Evolutionary conservation across 306 rosid genomes (phyloP), one percentile per base, ranked within the genome.

Genomic region (Alnus rubra): DNA sequence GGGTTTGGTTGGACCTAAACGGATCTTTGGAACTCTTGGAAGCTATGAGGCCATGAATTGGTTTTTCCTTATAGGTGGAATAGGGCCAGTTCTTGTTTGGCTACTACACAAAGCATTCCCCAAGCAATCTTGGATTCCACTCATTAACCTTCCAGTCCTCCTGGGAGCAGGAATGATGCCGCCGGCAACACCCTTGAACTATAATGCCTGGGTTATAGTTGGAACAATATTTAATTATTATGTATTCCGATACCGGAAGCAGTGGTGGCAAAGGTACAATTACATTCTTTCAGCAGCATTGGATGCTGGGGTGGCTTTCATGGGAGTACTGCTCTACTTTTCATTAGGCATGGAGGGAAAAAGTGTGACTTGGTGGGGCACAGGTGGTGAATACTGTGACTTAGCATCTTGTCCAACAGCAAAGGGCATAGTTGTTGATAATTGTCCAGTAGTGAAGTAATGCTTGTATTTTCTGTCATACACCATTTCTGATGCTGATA

Each of bases 241-340:
- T 49, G 53, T 93, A 47, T 93, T 88, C 86, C 89, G 89, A 18
- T 91, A 93, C 87, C 74, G 87, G 69, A 93, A 93, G 85, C 63
- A 69, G 8, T 93, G 97, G 97, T 93, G 98, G 96, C 97, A 91
- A 88, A 93, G 88, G 78, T 93, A 93, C 86, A 93, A 89, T 83
- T 89, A 91, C 77, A 83, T 91, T 80, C 87, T 93, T 14, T 93
- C 94, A 35, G 93, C 90, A 4, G 97, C 97, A 79, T 23, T 23
- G 28, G 28, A 23, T 23, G 93, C 89, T 2, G 97, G 98, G 9
- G 88, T 93, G 78, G 94, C 98, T 78, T 91, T 93, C 77, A 93
- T 93, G 98, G 91, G 80, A 4, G 87, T 93, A 28, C 14, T 93
- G 28, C 58, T 91, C 23, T 93, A 87, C 78, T 89, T 88, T 52